Evolutionary conservation across 2,329 filamentous ascomycete genomes (phyloP).

Genomic region (Colletotrichum gigasporum): DNA sequence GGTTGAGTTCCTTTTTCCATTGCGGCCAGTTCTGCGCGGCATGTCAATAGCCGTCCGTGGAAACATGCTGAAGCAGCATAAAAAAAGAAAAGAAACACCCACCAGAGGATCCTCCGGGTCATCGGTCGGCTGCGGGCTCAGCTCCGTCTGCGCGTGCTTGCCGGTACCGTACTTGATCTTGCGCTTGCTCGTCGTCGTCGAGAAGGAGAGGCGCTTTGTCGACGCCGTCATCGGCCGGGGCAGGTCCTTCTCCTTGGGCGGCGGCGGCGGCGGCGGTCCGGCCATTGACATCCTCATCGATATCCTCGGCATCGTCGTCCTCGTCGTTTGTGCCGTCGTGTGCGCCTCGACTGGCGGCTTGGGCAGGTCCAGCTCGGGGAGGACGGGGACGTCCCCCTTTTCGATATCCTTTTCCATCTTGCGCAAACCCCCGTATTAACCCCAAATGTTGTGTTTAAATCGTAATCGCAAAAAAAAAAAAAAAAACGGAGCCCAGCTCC

Average conservation of each 20-base stretch:
- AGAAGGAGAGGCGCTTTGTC: conserved; percentile 47
- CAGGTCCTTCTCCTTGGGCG: conserved; percentile 11
- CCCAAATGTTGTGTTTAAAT: too few species aligned
- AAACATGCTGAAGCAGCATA: too few species aligned
- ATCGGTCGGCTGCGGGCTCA: conserved; percentile 65
- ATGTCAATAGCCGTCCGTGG: neutral
- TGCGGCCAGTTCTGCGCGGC: conserved; percentile 61
- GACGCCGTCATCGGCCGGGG: conserved; percentile 43
- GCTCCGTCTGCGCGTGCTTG: conserved; percentile 52
- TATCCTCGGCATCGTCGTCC: too few species aligned
- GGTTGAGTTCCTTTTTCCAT: conserved; percentile 63
- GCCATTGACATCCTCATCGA: conserved; percentile 6
- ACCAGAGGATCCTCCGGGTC: conserved; percentile 64
- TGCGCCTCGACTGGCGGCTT: neutral
- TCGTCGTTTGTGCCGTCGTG: too few species aligned
- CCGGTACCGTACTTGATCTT: conserved; percentile 59
- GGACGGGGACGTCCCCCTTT: neutral
- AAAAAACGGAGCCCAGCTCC: conserved; percentile 22
- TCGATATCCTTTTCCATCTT: conserved; percentile 27
- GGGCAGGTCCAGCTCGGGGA: too few species aligned
- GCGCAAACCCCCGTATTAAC: neutral
- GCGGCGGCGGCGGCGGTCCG: conserved; percentile 18
- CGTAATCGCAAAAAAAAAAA: too few species aligned
- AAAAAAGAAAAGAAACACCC: conserved; percentile 33
- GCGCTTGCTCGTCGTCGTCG: conserved; percentile 41